Evolutionary conservation across 1,284 basidiomycete species (phyloP).

Genomic region (Xerocomus nothofagi): DNA sequence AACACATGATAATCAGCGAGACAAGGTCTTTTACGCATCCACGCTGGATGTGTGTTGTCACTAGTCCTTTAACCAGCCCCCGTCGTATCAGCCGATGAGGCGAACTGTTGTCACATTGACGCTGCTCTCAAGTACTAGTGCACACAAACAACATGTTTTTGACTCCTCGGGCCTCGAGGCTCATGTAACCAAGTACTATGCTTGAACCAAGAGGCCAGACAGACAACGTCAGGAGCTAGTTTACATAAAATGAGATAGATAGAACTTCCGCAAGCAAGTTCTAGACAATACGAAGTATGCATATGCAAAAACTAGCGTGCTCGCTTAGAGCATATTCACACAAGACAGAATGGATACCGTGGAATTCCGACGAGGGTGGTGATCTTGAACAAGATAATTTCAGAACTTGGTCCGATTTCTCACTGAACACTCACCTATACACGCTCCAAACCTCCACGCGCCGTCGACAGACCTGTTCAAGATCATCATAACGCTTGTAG

Average conservation of each 20-base stretch:
- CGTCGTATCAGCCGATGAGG: too few relatives aligned
- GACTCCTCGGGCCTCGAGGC: too few relatives aligned
- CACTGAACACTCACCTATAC: not conserved
- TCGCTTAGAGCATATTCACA: not conserved
- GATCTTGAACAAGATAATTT: conserved; percentile 2
- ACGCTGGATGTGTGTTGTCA: too few relatives aligned
- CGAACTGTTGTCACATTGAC: too few relatives aligned
- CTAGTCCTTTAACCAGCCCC: too few relatives aligned
- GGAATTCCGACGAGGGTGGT: not conserved
- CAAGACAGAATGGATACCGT: not conserved
- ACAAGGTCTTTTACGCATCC: too few relatives aligned
- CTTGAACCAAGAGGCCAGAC: not conserved
- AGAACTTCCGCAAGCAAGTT: not conserved
- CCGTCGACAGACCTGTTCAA: not conserved
- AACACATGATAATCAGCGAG: too few relatives aligned
- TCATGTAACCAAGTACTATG: too few relatives aligned
- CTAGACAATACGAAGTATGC: not conserved
- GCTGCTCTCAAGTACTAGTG: too few relatives aligned
- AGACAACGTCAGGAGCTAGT: not conserved
- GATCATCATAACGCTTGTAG: conserved; percentile 8
- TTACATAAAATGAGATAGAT: conserved; percentile 4
- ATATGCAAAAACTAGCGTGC: not conserved
- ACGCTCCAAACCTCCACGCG: not conserved
- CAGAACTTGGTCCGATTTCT: not conserved
- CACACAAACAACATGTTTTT: too few relatives aligned